Evolutionary conservation across 768 basidiomycete genomes (phyloP).

Genomic region (Strobilomyces confusus): DNA sequence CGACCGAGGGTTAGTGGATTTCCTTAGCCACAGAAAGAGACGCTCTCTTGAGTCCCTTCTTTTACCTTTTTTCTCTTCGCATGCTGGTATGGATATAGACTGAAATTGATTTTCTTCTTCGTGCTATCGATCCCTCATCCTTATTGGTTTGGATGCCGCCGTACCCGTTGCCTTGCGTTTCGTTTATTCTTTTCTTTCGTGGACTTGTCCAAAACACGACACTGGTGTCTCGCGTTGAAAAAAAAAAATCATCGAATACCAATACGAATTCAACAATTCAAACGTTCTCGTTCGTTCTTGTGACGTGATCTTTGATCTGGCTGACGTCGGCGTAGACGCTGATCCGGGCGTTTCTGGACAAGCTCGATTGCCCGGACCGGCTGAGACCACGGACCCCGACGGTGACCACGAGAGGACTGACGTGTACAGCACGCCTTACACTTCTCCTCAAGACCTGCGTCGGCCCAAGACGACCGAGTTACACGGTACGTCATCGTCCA

Average conservation of each 20-base stretch:
- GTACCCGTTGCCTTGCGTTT: conserved; percentile 2
- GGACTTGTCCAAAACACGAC: conserved; percentile 6
- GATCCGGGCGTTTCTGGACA: background rate
- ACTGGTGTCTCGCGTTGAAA: conserved; percentile 7
- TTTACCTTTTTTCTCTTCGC: conserved; percentile 44
- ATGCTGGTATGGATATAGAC: conserved; percentile 56
- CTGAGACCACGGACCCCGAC: background rate
- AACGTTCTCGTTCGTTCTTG: conserved; percentile 2
- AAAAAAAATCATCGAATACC: conserved; percentile 2
- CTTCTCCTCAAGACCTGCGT: conserved; percentile 16
- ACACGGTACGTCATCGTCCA: conserved; percentile 5
- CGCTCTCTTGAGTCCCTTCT: conserved; percentile 51
- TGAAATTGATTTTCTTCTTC: conserved; percentile 66
- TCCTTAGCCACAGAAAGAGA: conserved; percentile 24
- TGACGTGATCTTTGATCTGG: conserved; percentile 12
- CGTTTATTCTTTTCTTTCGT: background rate
- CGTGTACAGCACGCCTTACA: conserved; percentile 23
- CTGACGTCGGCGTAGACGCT: conserved; percentile 5
- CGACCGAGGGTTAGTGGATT: conserved; percentile 83
- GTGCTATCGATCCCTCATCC: conserved; percentile 35
- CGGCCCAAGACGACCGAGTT: conserved; percentile 7
- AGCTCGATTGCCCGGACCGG: background rate
- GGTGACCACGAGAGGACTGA: conserved; percentile 13
- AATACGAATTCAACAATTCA: conserved; percentile 14
- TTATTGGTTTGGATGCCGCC: conserved; percentile 13